phyloP scores from a whole-genome alignment of 495 filamentous ascomycete species.

The Penicillium alfredii region DNA sequence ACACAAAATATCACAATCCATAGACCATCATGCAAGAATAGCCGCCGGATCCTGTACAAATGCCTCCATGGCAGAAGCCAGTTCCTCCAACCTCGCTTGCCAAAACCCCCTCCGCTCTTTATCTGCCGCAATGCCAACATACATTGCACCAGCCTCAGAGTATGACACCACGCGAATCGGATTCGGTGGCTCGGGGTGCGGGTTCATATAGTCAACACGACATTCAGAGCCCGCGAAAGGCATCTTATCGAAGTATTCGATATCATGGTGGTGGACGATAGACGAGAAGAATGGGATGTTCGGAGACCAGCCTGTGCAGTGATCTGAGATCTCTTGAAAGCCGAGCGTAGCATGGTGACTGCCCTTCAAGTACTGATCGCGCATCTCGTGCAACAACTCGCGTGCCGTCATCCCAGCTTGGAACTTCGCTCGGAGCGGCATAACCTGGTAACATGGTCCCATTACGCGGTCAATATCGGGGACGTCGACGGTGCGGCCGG shows the following conservation, averaged over 20 bases:
- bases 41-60: slow-evolving; percentile 1
- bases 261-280: slow-evolving; percentile 34
- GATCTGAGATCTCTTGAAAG: slow-evolving; percentile 23
- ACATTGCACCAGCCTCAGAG: slow-evolving; percentile 3
- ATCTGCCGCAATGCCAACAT: slow-evolving; percentile 10
- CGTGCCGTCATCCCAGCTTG: slow-evolving; percentile 27
- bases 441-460: slow-evolving; percentile 38
- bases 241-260: slow-evolving; percentile 38
- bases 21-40: too few relatives aligned
- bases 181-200: slow-evolving; percentile 6
- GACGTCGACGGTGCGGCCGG: slow-evolving; percentile 42
- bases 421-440: slow-evolving; percentile 30
- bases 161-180: slow-evolving; percentile 7
- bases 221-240: slow-evolving; percentile 26
- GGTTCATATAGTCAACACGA: slow-evolving; percentile 9
- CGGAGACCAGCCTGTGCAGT: slow-evolving; percentile 21
- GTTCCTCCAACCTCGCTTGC: slow-evolving; percentile 6
- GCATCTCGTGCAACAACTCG: slow-evolving; percentile 31
- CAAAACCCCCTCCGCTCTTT: slow-evolving; percentile 3
- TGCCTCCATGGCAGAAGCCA: slow-evolving; percentile 6
- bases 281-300: slow-evolving; percentile 21
- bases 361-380: slow-evolving; percentile 26
- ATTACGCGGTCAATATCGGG: slow-evolving; percentile 39
- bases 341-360: slow-evolving; percentile 27
- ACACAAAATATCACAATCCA: not conserved